Evolutionary conservation across 116 monocot species (phyloP), one percentile per base, ranked within the genome.

Genomic region (Cymodocea nodosa): DNA sequence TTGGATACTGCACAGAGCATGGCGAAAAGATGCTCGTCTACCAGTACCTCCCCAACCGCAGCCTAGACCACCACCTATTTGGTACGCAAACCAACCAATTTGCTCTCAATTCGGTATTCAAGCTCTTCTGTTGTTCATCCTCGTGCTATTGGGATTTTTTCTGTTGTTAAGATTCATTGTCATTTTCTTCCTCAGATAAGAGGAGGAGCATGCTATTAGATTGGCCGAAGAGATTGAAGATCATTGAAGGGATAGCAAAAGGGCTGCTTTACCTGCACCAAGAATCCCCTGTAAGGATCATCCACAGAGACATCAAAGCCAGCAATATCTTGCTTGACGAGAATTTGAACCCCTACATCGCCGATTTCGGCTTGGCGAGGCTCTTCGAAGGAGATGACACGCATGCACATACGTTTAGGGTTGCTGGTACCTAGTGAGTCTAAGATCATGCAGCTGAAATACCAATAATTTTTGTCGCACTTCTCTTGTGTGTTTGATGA

Each of bases 201-300:
- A 23, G 17, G 12, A 83, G 72, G 57, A 56, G 69, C 23, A 48
- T 59, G 20, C 11, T 25, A 50, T 40, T 89, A 22, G 56, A 79
- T 52, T 89, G 85, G 89, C 36, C 80, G 16, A 81, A 80, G 39
- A 74, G 89, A 3, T 81, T 80, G 60, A 78, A 85, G 59, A 92
- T 92, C 35, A 84, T 87, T 59, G 64, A 44, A 0, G 87, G 92
- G 39, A 69, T 92, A 39, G 82, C 84, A 13, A 87, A 70, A 74
- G 87, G 84, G 19, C 80, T 92, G n/a, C 80, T 84, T 15, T 92
- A 92, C 64, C 87, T 92, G 35, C 92, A 92, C n/a, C 87, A 92
- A 66, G 92, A 92, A 68, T 92, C 87, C 22, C 84, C 78, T 15
- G 74, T 92, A 22, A 87, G 78, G 70, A 84, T 92, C 59, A 92